phyloP scores from a whole-genome alignment of 108 stramenopile species.

The Nannochloropsis oceanica region DNA sequence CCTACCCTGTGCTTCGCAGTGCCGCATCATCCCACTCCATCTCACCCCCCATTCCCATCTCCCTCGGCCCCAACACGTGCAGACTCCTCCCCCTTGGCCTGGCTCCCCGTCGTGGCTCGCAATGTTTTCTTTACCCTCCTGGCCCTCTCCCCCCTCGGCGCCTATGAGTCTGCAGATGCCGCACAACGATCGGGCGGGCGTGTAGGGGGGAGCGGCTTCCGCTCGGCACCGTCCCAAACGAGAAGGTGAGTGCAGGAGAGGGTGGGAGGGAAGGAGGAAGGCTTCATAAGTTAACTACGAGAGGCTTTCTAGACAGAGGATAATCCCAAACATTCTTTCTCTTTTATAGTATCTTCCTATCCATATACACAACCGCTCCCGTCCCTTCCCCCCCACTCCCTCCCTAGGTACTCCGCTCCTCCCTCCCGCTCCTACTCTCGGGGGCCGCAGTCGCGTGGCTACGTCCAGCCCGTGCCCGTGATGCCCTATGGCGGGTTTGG shows the following conservation, averaged over 20 bases:
- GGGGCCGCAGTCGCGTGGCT: neutral
- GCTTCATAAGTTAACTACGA: too few species aligned
- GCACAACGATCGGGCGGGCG: neutral
- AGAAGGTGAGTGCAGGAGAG: neutral
- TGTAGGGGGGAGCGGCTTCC: neutral
- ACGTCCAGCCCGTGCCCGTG: neutral
- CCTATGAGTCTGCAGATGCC: neutral
- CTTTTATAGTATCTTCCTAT: too few species aligned
- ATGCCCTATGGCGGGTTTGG: neutral
- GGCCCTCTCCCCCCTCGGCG: neutral
- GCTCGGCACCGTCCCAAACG: neutral
- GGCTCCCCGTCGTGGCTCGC: neutral
- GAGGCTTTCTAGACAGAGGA: too few species aligned
- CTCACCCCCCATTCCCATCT: too few species aligned
- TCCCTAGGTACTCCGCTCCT: neutral
- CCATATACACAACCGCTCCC: too few species aligned
- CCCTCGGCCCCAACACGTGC: neutral
- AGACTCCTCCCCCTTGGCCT: neutral
- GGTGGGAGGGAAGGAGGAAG: neutral
- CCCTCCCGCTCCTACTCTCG: neutral
- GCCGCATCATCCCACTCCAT: too few species aligned
- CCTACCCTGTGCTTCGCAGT: too few species aligned
- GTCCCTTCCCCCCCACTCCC: neutral
- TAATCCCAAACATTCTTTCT: too few species aligned
- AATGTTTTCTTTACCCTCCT: neutral